Base-by-base conservation (phyloP, 768 basidiomycete genomes). In the Hygrophorus pudorinus region DNA sequence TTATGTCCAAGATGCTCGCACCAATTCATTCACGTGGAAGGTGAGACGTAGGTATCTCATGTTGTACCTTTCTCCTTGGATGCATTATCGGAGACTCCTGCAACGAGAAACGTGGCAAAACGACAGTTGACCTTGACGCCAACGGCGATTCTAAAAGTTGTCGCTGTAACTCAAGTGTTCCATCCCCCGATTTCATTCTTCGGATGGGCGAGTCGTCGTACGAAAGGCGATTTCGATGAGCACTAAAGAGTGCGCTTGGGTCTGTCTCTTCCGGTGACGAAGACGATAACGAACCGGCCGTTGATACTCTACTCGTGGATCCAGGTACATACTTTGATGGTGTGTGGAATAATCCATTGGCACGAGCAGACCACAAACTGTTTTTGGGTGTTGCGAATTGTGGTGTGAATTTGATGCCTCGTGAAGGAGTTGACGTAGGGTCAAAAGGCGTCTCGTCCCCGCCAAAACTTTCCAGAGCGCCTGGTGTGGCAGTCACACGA, bases 341-440 rank as follows among this genome's bases (percentile, higher is more conserved):
- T 7, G 79, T 79, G 38, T 75, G 73, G 57, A 75, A 76, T 41
- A 70, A 45, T 5, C 67, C 65, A 40, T 62, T 65, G 4, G 65
- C 62, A 17, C 70, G 65, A 10, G 64, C 58, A 1, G 64, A 56
- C 74, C 75, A 78, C 29, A 64, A 50, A 27, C 59, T 67, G 38
- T 69, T 69, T 58, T 80, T 84, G n/a, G 81, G 81, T 14, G 80
- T 83, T 32, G 71, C 62, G 53, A 81, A 81, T 2, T 78, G 56
- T 9, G 59, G 61, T 34, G 68, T 68, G 52, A 84, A 78, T 53
- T 67, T 76, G 52, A 85, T 78, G 3, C 85, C 83, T 35, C 85
- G 68, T n/a, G 85, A 87, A 3, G 85, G 85, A 7, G 85, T 87
- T 14, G 83, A 81, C 18, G 79, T 78, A 4, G 85, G 84, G 58